Percentiles rank a stretch among this genome's conserved stretches.
phyloP scores from a whole-genome alignment of 208 protist genomes.

The Phytomonas sp. region DNA sequence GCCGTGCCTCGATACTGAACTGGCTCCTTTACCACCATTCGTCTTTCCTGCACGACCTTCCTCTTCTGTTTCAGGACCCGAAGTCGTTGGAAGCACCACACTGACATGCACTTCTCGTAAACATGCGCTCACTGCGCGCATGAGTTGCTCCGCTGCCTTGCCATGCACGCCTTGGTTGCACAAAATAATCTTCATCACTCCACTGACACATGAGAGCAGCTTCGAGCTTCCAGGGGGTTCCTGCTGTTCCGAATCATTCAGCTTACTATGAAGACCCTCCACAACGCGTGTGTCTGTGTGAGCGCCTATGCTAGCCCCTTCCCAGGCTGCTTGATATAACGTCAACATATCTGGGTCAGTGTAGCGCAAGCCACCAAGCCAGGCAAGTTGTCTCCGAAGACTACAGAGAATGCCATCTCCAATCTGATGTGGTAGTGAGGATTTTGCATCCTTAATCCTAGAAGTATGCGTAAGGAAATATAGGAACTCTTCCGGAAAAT shows the following conservation, averaged over 20 bases:
- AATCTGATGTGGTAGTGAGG: background rate
- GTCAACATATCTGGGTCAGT: background rate
- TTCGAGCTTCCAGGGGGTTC: background rate
- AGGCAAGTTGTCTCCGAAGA: constrained; percentile 1
- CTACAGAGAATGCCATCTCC: background rate
- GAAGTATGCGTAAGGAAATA: background rate
- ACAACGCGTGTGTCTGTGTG: too few species aligned
- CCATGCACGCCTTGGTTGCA: background rate
- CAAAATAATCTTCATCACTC: background rate
- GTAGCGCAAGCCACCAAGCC: constrained; percentile 4
- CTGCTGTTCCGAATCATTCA: too few species aligned
- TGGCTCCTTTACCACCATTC: background rate
- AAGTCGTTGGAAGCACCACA: background rate
- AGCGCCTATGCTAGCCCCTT: too few species aligned
- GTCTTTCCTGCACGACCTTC: background rate
- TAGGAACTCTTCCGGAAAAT: background rate
- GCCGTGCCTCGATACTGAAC: background rate
- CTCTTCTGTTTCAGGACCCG: background rate
- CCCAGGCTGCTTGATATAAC: background rate
- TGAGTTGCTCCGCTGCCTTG: background rate
- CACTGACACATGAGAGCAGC: background rate
- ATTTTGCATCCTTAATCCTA: background rate
- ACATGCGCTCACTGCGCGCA: background rate
- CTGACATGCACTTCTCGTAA: background rate
- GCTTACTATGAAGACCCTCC: too few species aligned